Evolutionary conservation across 2,329 filamentous ascomycete genomes (phyloP).

Genomic region (Diaporthe destruens): DNA sequence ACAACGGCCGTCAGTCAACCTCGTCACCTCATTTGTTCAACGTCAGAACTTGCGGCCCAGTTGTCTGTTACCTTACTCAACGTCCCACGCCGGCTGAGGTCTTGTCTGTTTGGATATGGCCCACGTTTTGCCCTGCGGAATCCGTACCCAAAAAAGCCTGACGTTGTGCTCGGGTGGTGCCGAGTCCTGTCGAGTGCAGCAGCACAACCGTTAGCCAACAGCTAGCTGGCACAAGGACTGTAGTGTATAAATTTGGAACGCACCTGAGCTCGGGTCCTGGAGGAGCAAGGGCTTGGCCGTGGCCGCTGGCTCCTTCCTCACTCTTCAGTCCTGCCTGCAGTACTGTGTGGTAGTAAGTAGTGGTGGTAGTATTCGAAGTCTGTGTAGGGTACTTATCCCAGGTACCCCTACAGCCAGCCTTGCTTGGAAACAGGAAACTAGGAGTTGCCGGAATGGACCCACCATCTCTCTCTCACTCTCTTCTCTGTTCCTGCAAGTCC

Average conservation of each 20-base stretch:
- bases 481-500: slow-evolving; percentile 24
- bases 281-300: slow-evolving; percentile 20
- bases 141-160: slow-evolving; percentile 15
- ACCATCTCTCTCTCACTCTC: slow-evolving; percentile 1
- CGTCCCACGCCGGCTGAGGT: slow-evolving; percentile 24
- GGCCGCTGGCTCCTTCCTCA: slow-evolving; percentile 22
- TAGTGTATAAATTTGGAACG: not conserved
- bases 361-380: not conserved
- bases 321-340: not conserved
- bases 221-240: not conserved
- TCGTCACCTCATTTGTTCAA: slow-evolving; percentile 22
- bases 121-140: slow-evolving; percentile 7
- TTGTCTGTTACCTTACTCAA: not conserved
- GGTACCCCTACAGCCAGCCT: slow-evolving; percentile 9
- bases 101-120: slow-evolving; percentile 6
- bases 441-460: slow-evolving; percentile 9
- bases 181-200: slow-evolving; percentile 1
- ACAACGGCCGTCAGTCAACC: slow-evolving; percentile 22
- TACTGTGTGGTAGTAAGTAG: not conserved
- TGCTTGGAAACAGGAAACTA: slow-evolving; percentile 25
- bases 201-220: not conserved
- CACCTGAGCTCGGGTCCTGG: slow-evolving; percentile 1
- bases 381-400: not conserved
- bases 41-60: not conserved
- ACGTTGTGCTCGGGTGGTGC: slow-evolving; percentile 27